Evolutionary conservation across 768 basidiomycete genomes (phyloP).

Genomic region (Clitopilus hobsonii): DNA sequence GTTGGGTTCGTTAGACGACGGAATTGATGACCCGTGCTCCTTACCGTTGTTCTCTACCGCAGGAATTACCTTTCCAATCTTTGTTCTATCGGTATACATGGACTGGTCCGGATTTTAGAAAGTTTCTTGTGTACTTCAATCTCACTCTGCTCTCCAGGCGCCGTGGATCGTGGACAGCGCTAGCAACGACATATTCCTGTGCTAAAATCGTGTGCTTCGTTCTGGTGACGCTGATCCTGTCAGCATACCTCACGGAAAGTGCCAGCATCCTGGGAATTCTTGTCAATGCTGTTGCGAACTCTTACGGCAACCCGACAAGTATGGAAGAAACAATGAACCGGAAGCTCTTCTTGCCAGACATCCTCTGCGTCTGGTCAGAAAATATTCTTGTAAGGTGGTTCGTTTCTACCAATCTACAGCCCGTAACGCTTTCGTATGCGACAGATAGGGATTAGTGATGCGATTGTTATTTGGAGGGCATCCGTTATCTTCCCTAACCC

Average conservation of each 20-base stretch:
- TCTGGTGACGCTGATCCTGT: not conserved
- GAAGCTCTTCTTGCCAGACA: not conserved
- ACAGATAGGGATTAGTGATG: not conserved
- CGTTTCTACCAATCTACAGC: not conserved
- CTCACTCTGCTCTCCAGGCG: not conserved
- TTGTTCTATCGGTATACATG: not conserved
- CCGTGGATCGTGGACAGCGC: not conserved
- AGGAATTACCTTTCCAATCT: not conserved
- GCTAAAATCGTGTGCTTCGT: not conserved
- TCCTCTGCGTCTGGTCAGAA: conserved; percentile 10
- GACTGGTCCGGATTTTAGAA: no score
- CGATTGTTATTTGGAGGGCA: not conserved
- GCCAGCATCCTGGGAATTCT: not conserved
- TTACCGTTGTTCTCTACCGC: no score
- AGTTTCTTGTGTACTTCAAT: no score
- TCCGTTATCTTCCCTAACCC: not conserved
- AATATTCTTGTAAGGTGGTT: conserved; percentile 1
- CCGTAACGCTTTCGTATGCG: no score
- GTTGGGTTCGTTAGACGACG: no score
- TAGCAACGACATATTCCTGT: not conserved
- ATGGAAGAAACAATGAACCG: not conserved
- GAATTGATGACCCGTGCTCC: no score
- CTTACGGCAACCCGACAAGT: not conserved
- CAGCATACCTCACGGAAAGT: not conserved
- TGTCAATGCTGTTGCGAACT: not conserved